Conservation (phyloP, 768 basidiomycete species). For the Tylopilus sp. region DNA sequence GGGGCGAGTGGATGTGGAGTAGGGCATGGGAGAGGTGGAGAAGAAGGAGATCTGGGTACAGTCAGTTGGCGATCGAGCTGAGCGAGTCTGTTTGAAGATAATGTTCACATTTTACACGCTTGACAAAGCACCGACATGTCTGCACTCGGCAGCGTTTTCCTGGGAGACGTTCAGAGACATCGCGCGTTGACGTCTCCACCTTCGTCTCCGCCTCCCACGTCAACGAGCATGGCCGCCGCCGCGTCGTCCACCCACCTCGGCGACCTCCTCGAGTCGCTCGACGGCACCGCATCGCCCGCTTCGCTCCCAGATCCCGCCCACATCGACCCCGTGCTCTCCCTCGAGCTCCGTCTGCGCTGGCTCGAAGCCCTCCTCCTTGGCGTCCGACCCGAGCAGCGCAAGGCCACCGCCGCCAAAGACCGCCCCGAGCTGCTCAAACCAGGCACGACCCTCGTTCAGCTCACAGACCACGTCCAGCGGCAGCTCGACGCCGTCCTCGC, state of each 20-base stretch:
- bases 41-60: constrained; percentile 57
- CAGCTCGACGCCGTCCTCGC: constrained; percentile 56
- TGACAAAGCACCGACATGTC: constrained; percentile 32
- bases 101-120: neutral
- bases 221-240: constrained; percentile 19
- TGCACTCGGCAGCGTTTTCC: constrained; percentile 72
- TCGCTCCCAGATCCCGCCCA: constrained; percentile 8
- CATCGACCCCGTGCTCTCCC: constrained; percentile 64
- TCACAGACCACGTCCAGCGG: constrained; percentile 59
- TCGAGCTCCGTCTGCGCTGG: constrained; percentile 76
- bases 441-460: constrained; percentile 54
- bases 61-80: constrained; percentile 72
- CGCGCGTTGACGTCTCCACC: constrained; percentile 59
- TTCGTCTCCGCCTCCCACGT: constrained; percentile 38
- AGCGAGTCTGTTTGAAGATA: constrained; percentile 28
- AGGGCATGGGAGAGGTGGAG: constrained; percentile 48
- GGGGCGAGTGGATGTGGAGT: constrained; percentile 23
- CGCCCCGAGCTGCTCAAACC: constrained; percentile 38
- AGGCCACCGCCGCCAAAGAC: constrained; percentile 20
- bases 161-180: constrained; percentile 71
- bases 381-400: constrained; percentile 46
- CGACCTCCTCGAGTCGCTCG: constrained; percentile 21
- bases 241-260: constrained; percentile 13
- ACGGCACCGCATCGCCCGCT: constrained; percentile 15
- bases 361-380: constrained; percentile 76